These are phyloP conservation scores for Paracoccidioides lutzii DNA, from an alignment of 2,329 filamentous ascomycete species.

Conservation along the genomic window DNA sequence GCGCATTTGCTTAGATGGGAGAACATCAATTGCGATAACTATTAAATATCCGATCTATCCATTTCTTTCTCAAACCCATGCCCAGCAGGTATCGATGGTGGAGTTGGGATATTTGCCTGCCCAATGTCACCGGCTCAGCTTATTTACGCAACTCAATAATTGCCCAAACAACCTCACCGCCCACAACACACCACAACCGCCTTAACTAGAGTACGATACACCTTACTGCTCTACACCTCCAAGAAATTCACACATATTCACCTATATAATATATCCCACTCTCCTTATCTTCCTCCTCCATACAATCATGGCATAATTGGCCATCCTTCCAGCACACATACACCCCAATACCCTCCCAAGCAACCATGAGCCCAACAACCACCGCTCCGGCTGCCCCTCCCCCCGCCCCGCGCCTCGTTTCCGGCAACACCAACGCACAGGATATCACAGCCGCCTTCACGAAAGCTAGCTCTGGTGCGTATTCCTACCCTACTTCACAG, in stretches of 20 bases:
- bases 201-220: background rate
- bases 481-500: background rate
- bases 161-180: no score
- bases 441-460: constrained; percentile 47
- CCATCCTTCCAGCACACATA: no score
- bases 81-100: no score
- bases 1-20: background rate
- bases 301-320: no score
- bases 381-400: background rate
- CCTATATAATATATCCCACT: no score
- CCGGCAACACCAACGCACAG: constrained; percentile 29
- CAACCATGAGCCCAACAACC: background rate
- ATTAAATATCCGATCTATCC: background rate
- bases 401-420: constrained; percentile 10
- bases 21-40: background rate
- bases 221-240: no score
- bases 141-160: background rate
- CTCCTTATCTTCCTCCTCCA: no score
- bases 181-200: background rate
- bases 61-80: no score
- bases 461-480: constrained; percentile 38
- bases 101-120: no score
- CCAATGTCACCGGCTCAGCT: background rate
- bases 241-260: no score
- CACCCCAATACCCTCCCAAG: background rate